Evolutionary conservation across 2,329 filamentous ascomycete species (phyloP).

Genomic region (Penicillium occitanis): DNA sequence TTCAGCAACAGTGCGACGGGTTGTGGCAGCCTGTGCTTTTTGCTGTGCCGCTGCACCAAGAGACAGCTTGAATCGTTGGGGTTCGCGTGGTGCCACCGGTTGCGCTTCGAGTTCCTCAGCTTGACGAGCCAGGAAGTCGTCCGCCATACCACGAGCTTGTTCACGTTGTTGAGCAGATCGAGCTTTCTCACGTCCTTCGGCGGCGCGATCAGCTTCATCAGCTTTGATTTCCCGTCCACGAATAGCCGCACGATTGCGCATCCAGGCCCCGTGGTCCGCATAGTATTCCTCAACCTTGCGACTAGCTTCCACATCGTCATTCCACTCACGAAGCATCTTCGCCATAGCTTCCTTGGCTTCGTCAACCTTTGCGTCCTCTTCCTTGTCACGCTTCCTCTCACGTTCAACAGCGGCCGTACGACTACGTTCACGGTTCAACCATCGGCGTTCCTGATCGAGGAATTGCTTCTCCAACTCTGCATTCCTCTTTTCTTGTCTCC

Average conservation of each 20-base stretch:
- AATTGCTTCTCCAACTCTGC: constrained; percentile 78
- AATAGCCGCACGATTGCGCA: constrained; percentile 73
- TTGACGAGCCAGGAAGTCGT: constrained; percentile 85
- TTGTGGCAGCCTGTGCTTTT: constrained; percentile 59
- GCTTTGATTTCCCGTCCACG: constrained; percentile 70
- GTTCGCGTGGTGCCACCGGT: constrained; percentile 51
- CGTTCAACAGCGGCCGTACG: constrained; percentile 81
- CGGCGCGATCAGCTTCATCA: constrained; percentile 78
- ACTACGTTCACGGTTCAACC: constrained; percentile 84
- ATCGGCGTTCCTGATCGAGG: constrained; percentile 81
- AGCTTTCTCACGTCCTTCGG: constrained; percentile 72
- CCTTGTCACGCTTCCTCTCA: constrained; percentile 75
- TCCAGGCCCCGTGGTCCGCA: constrained; percentile 79
- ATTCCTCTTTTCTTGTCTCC: constrained; percentile 68
- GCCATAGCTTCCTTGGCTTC: constrained; percentile 66
- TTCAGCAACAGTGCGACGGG: constrained; percentile 81
- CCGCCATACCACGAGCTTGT: constrained; percentile 78
- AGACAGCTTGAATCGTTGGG: constrained; percentile 86
- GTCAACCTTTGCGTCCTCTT: constrained; percentile 66
- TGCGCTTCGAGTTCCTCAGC: constrained; percentile 66
- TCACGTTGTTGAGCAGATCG: constrained; percentile 71
- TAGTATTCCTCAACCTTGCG: constrained; percentile 80
- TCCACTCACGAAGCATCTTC: constrained; percentile 74
- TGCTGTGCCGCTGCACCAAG: constrained; percentile 79
- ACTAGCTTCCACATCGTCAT: constrained; percentile 79